These are phyloP conservation scores for Leucogyrophana mollusca DNA, from an alignment of 768 basidiomycete genomes.

Conservation along the genomic window DNA sequence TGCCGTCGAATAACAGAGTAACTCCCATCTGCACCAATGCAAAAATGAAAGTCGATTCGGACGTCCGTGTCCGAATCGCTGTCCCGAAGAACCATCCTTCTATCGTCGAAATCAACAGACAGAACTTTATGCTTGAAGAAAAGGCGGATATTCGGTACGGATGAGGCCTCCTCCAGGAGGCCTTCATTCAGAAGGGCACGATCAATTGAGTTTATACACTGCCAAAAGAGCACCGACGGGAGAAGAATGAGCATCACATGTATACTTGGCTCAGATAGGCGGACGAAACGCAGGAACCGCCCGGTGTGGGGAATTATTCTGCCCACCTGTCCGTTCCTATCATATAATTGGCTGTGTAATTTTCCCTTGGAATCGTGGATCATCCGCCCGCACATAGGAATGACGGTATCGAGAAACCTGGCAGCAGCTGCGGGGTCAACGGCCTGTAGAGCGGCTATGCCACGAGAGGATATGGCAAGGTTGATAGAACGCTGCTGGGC, in stretches of 20 bases:
- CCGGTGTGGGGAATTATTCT: constrained; percentile 15
- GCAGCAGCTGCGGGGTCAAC: constrained; percentile 71
- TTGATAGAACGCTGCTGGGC: constrained; percentile 90
- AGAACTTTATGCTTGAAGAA: constrained; percentile 83
- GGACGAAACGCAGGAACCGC: constrained; percentile 7
- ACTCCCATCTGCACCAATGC: constrained; percentile 92
- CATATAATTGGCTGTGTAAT: constrained; percentile 83
- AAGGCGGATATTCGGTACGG: constrained; percentile 58
- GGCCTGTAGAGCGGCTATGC: constrained; percentile 82
- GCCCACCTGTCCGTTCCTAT: constrained; percentile 82
- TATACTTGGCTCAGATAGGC: constrained; percentile 19
- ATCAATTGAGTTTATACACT: constrained; percentile 96
- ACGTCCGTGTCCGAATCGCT: constrained; percentile 39
- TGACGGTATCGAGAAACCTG: constrained; percentile 72
- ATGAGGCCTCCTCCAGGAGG: constrained; percentile 75
- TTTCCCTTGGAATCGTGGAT: constrained; percentile 78
- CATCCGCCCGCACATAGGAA: constrained; percentile 96
- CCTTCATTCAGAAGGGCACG: constrained; percentile 83
- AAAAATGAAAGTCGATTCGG: constrained; percentile 66
- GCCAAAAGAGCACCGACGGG: constrained; percentile 17
- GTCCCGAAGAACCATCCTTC: constrained; percentile 53
- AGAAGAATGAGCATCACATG: constrained; percentile 24
- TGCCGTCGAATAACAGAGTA: constrained; percentile 89
- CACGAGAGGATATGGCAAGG: constrained; percentile 91
- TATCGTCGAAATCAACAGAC: constrained; percentile 71